Conservation (phyloP, 768 basidiomycete genomes). For the Kwoniella sp. region DNA sequence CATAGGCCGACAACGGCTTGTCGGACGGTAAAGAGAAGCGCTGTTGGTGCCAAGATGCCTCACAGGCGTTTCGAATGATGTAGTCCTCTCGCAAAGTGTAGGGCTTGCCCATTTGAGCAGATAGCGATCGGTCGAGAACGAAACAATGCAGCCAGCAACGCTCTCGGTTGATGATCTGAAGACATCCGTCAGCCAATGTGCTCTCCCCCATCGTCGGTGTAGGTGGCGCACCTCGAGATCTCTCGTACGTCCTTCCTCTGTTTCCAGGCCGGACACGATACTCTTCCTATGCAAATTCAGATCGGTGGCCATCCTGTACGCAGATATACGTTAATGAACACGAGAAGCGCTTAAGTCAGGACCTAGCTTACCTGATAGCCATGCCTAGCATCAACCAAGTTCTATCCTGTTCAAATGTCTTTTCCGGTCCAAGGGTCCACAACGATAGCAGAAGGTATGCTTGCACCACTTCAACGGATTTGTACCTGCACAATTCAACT, state of each 20-base stretch:
- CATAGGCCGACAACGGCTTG: constrained; percentile 67
- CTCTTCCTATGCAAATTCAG: constrained; percentile 91
- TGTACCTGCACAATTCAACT: constrained; percentile 29
- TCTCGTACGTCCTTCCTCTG: constrained; percentile 71
- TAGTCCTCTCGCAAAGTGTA: constrained; percentile 87
- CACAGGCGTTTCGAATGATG: constrained; percentile 70
- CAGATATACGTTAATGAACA: constrained; percentile 59
- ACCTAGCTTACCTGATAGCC: constrained; percentile 60
- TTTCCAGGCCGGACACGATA: constrained; percentile 60
- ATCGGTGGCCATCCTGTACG: constrained; percentile 85
- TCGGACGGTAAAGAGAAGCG: constrained; percentile 65
- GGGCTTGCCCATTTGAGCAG: constrained; percentile 96
- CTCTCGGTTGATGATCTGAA: constrained; percentile 87
- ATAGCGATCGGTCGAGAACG: constrained; percentile 82
- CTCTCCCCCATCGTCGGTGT: no score
- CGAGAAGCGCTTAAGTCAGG: background rate
- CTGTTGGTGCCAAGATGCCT: constrained; percentile 67
- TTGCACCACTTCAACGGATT: constrained; percentile 86
- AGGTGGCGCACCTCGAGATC: constrained; percentile 54
- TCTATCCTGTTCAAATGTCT: constrained; percentile 92
- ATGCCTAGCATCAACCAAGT: constrained; percentile 87
- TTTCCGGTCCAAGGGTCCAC: constrained; percentile 91
- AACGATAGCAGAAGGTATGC: constrained; percentile 82
- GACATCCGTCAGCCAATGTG: background rate
- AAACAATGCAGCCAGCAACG: constrained; percentile 89